phyloP scores from a whole-genome alignment of 1,139 yeast genomes.

The Yamadazyma jaroonii region DNA sequence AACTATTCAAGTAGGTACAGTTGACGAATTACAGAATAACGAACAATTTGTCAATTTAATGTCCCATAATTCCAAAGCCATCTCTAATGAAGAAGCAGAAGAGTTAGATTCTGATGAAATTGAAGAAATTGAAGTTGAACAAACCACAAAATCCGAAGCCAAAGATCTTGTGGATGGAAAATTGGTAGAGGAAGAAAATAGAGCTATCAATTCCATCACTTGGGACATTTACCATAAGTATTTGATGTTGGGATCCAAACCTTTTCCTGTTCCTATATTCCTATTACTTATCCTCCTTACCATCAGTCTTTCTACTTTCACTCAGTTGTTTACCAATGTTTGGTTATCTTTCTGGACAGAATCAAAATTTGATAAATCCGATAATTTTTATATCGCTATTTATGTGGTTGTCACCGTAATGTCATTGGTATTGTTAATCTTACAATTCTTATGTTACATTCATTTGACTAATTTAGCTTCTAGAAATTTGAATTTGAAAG shows the following conservation, averaged over 20 bases:
- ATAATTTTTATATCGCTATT: slow-evolving; percentile 67
- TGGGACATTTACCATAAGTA: slow-evolving; percentile 38
- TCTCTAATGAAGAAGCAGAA: too few relatives aligned
- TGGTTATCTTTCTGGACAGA: slow-evolving; percentile 88
- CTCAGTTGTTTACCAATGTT: slow-evolving; percentile 63
- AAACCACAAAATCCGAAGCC: slow-evolving; percentile 15
- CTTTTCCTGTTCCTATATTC: slow-evolving; percentile 19
- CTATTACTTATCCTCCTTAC: slow-evolving; percentile 22
- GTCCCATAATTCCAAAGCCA: slow-evolving; percentile 14
- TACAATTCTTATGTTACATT: slow-evolving; percentile 48
- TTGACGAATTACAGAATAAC: slow-evolving; percentile 33
- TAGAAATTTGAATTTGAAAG: slow-evolving; percentile 40
- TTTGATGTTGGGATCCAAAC: slow-evolving; percentile 51
- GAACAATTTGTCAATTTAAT: slow-evolving; percentile 13
- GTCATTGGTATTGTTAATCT: slow-evolving; percentile 32
- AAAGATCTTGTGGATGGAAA: slow-evolving; percentile 24
- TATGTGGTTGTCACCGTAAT: slow-evolving; percentile 56
- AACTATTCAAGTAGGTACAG: slow-evolving; percentile 27
- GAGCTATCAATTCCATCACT: slow-evolving; percentile 38
- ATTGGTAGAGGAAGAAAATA: slow-evolving; percentile 28
- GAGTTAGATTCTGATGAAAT: slow-evolving; percentile 19
- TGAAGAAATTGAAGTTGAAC: slow-evolving; percentile 12
- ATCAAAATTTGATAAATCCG: slow-evolving; percentile 45
- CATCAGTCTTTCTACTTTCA: slow-evolving; percentile 49
- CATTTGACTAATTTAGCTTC: slow-evolving; percentile 51